Percentiles rank a stretch among this genome's conserved stretches.
These are phyloP conservation scores for Leucocoprinus sp. DNA, from an alignment of 768 basidiomycete genomes.

Conservation along the genomic window DNA sequence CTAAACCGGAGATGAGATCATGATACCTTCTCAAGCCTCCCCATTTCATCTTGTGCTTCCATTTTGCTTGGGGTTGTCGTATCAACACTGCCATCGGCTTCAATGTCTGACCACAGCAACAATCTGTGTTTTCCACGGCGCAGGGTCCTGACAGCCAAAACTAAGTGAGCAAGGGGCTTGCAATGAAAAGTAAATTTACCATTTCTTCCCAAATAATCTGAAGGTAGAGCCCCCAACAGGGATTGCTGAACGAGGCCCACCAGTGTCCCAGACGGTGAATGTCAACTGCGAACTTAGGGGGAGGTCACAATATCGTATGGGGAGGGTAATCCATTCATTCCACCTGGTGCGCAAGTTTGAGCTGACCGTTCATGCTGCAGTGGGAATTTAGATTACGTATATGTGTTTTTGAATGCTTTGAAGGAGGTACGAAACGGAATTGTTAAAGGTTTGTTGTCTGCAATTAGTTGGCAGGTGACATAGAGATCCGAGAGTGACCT, in stretches of 20 bases:
- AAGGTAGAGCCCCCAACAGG: slow-evolving; percentile 92
- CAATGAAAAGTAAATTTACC: slow-evolving; percentile 31
- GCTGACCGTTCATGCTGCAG: not conserved
- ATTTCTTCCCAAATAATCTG: slow-evolving; percentile 87
- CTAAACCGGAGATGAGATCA: not conserved
- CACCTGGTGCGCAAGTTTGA: slow-evolving; percentile 42
- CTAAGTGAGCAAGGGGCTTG: not conserved
- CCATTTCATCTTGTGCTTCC: slow-evolving; percentile 84
- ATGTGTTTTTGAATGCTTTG: slow-evolving; percentile 82
- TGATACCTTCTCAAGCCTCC: slow-evolving; percentile 80
- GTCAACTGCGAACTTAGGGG: slow-evolving; percentile 82
- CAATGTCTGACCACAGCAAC: slow-evolving; percentile 70
- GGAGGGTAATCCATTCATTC: slow-evolving; percentile 93
- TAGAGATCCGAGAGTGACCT: slow-evolving; percentile 90
- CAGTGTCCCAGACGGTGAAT: slow-evolving; percentile 95
- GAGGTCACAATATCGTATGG: slow-evolving; percentile 91
- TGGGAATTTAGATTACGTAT: slow-evolving; percentile 44
- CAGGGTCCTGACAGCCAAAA: slow-evolving; percentile 51
- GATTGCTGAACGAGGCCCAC: slow-evolving; percentile 65
- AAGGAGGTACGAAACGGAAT: slow-evolving; percentile 88
- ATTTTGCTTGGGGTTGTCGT: slow-evolving; percentile 84
- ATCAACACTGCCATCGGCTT: slow-evolving; percentile 81
- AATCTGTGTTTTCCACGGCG: slow-evolving; percentile 88
- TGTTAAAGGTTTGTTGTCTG: slow-evolving; percentile 89
- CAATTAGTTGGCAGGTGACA: slow-evolving; percentile 85